Base-by-base conservation (phyloP, 805 yeast genomes). In the Lipomyces mesembrius region DNA sequence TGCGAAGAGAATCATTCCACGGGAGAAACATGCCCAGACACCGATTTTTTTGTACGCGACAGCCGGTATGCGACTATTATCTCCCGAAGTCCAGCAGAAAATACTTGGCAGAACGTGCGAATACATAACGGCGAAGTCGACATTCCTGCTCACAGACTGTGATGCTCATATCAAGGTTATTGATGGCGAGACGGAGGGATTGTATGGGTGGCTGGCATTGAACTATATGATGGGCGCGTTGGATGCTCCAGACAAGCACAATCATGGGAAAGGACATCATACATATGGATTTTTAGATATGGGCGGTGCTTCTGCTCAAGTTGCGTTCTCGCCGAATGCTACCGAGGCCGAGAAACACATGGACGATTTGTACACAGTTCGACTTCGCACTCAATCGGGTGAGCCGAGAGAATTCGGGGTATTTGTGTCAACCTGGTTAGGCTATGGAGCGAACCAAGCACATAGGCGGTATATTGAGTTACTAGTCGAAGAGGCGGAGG, bases 241-340 rank as follows among this genome's bases (percentile, higher is more conserved):
- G 59, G 82, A 88, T 67, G 76, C 82, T 49, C 71, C 79, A 3
- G 74, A 70, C 3, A 66, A 66, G 12, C 75, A 70, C 29, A 63
- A 69, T 1, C 76, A 75, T 11, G 75, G 77, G 1, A 61, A 63
- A 7, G 71, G 59, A 2, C 89, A 84, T 72, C 78, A 78, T n/a
- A 87, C 97, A 0, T 88, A 84, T 71, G 99, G 99, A 3, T 94
- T 95, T 73, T 89, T 95, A 94, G 99, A 95, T 77, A 95, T 95
- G 99, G 99, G 99, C 17, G 99, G 99, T 14, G 99, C 99, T 0
- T 92, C 97, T 1, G 92, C 97, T 0, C 99, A 95, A 75, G 85
- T 95, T 27, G 97, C 98, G 8, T 95, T 93, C 82, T 92, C 90
- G 8, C 98, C 98, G 0, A 82, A 83, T 53, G 69, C 74, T 3